These are phyloP conservation scores for Tuber indicum DNA, from an alignment of 495 filamentous ascomycete species.

Conservation along the genomic window DNA sequence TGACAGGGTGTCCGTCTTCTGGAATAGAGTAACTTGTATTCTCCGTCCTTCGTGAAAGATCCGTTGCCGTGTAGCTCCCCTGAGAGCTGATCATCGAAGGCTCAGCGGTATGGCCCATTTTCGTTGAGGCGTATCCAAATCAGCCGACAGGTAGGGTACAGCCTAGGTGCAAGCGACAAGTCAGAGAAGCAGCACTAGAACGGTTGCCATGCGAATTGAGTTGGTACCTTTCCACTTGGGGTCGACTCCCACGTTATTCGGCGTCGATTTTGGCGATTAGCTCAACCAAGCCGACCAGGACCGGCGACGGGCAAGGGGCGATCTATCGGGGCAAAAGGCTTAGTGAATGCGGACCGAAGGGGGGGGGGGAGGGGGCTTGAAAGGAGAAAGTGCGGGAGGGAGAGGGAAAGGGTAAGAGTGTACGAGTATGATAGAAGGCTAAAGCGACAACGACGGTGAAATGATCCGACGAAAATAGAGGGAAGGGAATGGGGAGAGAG, in stretches of 20 bases:
- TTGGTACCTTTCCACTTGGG: slow-evolving; percentile 34
- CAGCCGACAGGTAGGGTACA: slow-evolving; percentile 22
- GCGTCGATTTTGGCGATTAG: slow-evolving; percentile 10
- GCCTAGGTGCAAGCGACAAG: slow-evolving; percentile 28
- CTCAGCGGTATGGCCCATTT: slow-evolving; percentile 34
- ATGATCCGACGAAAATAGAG: slow-evolving; percentile 8
- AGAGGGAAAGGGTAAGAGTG: slow-evolving; percentile 2
- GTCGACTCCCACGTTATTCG: slow-evolving; percentile 31
- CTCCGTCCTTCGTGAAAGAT: slow-evolving; percentile 54
- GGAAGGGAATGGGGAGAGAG: slow-evolving; percentile 17
- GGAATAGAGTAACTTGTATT: slow-evolving; percentile 83
- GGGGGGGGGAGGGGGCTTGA: slow-evolving; percentile 10
- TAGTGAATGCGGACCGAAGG: slow-evolving; percentile 25
- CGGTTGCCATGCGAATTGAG: slow-evolving; percentile 30
- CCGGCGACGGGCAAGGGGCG: slow-evolving; percentile 7
- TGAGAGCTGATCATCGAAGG: slow-evolving; percentile 36
- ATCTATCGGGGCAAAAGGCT: slow-evolving; percentile 34
- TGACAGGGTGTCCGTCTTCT: slow-evolving; percentile 90
- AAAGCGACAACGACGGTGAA: slow-evolving; percentile 18
- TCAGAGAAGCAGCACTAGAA: slow-evolving; percentile 23
- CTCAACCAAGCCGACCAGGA: slow-evolving; percentile 1
- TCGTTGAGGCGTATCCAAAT: slow-evolving; percentile 10
- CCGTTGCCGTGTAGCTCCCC: slow-evolving; percentile 40
- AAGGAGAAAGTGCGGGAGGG: slow-evolving; percentile 6
- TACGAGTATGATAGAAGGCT: slow-evolving; percentile 1